phyloP scores from a whole-genome alignment of 2,329 filamentous ascomycete genomes.

The Fusarium drepaniforme region DNA sequence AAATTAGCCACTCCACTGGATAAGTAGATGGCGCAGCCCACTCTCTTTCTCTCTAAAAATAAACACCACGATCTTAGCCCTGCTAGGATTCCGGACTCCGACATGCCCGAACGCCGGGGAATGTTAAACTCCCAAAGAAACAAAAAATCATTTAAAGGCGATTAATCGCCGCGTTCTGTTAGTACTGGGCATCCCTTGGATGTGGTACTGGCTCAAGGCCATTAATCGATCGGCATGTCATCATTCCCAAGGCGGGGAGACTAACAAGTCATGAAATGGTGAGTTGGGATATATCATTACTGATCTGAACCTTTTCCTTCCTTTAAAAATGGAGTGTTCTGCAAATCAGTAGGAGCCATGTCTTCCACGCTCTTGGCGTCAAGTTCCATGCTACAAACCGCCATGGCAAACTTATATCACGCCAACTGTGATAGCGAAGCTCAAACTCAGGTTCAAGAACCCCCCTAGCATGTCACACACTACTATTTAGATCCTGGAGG shows the following conservation, averaged over 20 bases:
- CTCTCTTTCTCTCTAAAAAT: neutral
- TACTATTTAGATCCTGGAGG: neutral
- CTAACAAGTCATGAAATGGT: neutral
- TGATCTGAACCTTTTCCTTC: neutral
- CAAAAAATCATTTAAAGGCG: neutral
- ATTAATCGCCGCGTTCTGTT: neutral
- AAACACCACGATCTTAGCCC: neutral
- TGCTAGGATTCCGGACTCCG: neutral
- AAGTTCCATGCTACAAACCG: neutral
- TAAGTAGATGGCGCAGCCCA: neutral
- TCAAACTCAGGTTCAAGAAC: neutral
- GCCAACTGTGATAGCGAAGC: neutral
- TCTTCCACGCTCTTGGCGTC: neutral
- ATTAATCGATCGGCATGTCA: neutral
- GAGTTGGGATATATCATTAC: neutral
- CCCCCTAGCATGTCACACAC: neutral
- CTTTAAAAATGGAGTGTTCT: neutral
- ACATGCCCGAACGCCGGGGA: neutral
- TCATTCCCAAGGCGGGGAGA: neutral
- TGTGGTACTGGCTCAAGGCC: neutral
- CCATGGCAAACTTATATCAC: neutral
- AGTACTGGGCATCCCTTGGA: neutral
- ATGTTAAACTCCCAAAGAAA: neutral
- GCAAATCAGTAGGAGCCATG: neutral
- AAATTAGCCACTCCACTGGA: neutral